phyloP scores from a whole-genome alignment of 768 basidiomycete species.

The Boletales sp. region DNA sequence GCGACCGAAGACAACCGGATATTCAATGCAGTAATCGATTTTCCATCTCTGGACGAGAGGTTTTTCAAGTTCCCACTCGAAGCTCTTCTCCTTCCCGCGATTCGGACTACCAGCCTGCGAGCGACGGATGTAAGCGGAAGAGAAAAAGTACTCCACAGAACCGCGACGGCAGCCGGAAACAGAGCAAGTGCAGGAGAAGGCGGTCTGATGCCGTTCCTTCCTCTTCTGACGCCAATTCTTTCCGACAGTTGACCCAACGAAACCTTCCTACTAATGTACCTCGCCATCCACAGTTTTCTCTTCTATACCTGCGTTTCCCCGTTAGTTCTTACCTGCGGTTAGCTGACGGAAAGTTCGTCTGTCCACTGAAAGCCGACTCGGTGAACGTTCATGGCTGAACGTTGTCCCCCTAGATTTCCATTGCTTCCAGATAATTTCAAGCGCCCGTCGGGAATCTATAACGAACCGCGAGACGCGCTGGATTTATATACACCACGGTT shows the following conservation, averaged over 20 bases:
- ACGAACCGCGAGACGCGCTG: conserved; percentile 53
- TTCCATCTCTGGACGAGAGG: background rate
- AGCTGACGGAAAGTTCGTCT: conserved; percentile 37
- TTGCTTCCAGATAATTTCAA: conserved; percentile 14
- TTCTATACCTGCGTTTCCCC: conserved; percentile 71
- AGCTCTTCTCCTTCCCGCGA: conserved; percentile 1
- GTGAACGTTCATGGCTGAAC: conserved; percentile 1
- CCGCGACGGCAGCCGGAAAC: conserved; percentile 9
- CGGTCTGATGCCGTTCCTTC: background rate
- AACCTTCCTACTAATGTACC: conserved; percentile 49
- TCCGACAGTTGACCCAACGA: conserved; percentile 30
- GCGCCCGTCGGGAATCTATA: conserved; percentile 45
- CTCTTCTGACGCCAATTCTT: background rate
- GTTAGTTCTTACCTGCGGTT: conserved; percentile 52
- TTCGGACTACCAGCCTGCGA: conserved; percentile 17
- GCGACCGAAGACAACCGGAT: background rate
- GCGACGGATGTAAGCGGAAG: conserved; percentile 19
- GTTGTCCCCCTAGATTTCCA: conserved; percentile 14
- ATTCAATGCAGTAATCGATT: background rate
- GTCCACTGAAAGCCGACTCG: background rate
- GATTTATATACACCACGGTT: conserved; percentile 81
- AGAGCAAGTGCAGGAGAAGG: conserved; percentile 11
- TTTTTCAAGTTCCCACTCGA: background rate
- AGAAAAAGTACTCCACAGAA: background rate
- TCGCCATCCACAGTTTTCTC: conserved; percentile 47